These are phyloP conservation scores for Scleromitrula shiraiana DNA, from an alignment of 2,329 filamentous ascomycete genomes.

Conservation along the genomic window DNA sequence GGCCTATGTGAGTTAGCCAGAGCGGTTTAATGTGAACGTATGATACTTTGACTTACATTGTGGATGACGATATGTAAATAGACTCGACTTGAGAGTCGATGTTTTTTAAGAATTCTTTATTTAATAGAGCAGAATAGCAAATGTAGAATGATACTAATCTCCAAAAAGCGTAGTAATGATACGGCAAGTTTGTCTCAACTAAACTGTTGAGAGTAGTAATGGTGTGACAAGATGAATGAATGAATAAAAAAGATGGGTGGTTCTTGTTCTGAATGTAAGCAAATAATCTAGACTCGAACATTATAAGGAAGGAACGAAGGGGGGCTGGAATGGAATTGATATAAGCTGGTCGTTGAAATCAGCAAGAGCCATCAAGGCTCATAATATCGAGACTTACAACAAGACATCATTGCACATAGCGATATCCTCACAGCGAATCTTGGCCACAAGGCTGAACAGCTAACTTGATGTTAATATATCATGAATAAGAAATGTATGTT, in stretches of 20 bases:
- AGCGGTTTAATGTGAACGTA: neutral
- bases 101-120: neutral
- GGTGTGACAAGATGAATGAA: neutral
- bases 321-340: neutral
- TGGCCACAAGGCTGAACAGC: no score
- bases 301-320: constrained; percentile 1
- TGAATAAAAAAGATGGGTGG: neutral
- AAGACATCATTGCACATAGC: no score
- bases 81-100: neutral
- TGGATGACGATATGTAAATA: neutral
- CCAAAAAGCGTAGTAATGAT: constrained; percentile 11
- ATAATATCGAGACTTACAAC: no score
- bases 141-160: constrained; percentile 5
- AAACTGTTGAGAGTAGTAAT: neutral
- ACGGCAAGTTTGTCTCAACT: constrained; percentile 6
- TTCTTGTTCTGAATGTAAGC: no score
- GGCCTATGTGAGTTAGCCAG: constrained; percentile 1
- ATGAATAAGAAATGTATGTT: neutral
- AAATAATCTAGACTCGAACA: neutral
- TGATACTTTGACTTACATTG: neutral
- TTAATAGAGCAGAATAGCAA: neutral
- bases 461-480: no score
- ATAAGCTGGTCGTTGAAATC: no score
- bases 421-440: no score
- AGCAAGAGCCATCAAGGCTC: no score